phyloP scores from a whole-genome alignment of 176 grass and related monocot species.

The Neostapfia colusana region DNA sequence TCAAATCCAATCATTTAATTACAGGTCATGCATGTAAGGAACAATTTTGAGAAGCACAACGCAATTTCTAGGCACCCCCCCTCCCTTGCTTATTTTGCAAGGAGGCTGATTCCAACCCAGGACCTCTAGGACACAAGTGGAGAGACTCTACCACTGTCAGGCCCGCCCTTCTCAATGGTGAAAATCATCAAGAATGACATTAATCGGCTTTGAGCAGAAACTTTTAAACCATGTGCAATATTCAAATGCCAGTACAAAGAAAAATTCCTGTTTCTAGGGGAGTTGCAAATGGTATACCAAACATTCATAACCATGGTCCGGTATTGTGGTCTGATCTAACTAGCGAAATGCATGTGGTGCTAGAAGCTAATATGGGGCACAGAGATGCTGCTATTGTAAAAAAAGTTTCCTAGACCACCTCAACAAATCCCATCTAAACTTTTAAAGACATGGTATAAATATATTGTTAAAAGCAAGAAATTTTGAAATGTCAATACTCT shows the following conservation, averaged over 20 bases:
- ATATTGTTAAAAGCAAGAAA: too few species aligned
- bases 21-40: neutral
- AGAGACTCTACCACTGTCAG: too few species aligned
- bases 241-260: neutral
- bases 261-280: too few species aligned
- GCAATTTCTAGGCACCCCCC: too few species aligned
- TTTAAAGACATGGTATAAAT: too few species aligned
- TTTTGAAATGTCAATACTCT: neutral
- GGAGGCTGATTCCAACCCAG: too few species aligned
- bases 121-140: too few species aligned
- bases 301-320: neutral
- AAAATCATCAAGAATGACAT: neutral
- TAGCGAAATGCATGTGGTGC: neutral
- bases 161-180: too few species aligned
- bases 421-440: too few species aligned
- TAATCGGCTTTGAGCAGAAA: conserved; percentile 2
- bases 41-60: neutral
- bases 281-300: neutral
- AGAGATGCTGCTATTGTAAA: neutral
- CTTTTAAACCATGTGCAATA: neutral
- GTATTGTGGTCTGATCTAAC: neutral
- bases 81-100: too few species aligned
- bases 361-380: neutral
- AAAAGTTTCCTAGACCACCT: too few species aligned
- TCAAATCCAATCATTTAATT: neutral